A percentile compares a stretch with the other conserved stretches of the same genome.
Evolutionary conservation across 257 asterid genomes (phyloP).

Genomic region (Solanum virginianum): DNA sequence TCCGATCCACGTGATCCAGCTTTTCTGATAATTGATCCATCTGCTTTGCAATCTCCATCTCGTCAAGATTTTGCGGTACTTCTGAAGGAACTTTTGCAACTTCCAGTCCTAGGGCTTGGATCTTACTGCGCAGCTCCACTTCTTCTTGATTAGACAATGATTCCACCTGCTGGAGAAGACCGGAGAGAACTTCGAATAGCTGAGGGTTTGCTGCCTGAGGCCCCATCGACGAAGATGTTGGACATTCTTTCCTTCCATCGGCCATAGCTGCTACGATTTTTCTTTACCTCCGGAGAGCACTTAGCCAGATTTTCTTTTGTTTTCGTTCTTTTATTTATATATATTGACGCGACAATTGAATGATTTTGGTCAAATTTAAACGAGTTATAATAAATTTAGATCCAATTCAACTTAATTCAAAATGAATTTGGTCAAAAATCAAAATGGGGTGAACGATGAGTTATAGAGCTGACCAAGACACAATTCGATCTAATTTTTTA

Average conservation of each 20-base stretch:
- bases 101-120: conserved; percentile 70
- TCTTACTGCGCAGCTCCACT: conserved; percentile 89
- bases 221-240: neutral
- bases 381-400: too few species aligned
- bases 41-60: conserved; percentile 80
- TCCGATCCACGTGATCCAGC: conserved; percentile 67
- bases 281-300: neutral
- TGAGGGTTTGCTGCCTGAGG: too few species aligned
- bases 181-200: too few species aligned
- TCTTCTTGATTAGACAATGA: conserved; percentile 87
- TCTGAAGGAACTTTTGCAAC: conserved; percentile 69
- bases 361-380: too few species aligned
- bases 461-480: accelerated
- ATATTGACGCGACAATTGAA: too few species aligned
- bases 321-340: neutral
- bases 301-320: too few species aligned
- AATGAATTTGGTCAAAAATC: too few species aligned
- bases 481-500: too few species aligned
- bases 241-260: neutral
- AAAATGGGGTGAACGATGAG: too few species aligned
- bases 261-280: neutral
- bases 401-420: too few species aligned
- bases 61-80: conserved; percentile 63
- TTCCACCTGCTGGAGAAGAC: conserved; percentile 47
- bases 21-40: conserved; percentile 72